Evolutionary conservation across 768 basidiomycete species (phyloP).

Genomic region (Suillus occidentalis): DNA sequence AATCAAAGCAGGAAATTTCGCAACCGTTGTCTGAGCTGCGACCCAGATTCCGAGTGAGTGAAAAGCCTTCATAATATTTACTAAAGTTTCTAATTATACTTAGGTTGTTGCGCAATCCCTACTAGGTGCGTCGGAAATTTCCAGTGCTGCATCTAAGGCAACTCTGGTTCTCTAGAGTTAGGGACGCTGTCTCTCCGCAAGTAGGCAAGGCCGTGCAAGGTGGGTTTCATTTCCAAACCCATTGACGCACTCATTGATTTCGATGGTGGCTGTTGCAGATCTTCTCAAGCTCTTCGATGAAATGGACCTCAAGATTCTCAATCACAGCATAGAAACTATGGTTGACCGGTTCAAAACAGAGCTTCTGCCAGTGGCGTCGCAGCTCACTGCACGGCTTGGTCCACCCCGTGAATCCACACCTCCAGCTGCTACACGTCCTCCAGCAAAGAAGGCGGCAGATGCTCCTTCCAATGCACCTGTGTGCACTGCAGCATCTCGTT

Average conservation of each 20-base stretch:
- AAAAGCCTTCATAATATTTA: too few species aligned
- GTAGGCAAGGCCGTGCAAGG: slow-evolving; percentile 66
- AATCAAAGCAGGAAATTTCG: too few species aligned
- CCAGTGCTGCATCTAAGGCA: not conserved
- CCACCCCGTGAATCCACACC: not conserved
- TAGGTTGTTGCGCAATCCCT: too few species aligned
- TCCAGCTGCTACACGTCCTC: slow-evolving; percentile 4
- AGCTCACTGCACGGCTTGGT: not conserved
- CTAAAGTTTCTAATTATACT: too few species aligned
- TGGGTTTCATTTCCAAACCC: slow-evolving; percentile 26
- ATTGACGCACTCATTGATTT: too few species aligned
- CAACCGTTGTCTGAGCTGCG: too few species aligned
- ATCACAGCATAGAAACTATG: not conserved
- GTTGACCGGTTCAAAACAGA: not conserved
- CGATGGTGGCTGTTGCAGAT: too few species aligned
- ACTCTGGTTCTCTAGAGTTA: slow-evolving; percentile 54
- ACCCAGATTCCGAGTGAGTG: too few species aligned
- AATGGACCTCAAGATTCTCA: not conserved
- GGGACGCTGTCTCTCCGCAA: slow-evolving; percentile 39
- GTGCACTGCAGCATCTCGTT: slow-evolving; percentile 7
- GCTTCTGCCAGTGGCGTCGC: not conserved
- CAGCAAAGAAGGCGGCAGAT: not conserved
- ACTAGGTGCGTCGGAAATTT: slow-evolving; percentile 40
- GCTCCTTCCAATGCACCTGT: not conserved
- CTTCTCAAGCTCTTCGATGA: too few species aligned